A percentile compares a stretch with the other conserved stretches of the same genome.
Evolutionary conservation across 441 rosid genomes (phyloP).

Genomic region (Sinapis alba): DNA sequence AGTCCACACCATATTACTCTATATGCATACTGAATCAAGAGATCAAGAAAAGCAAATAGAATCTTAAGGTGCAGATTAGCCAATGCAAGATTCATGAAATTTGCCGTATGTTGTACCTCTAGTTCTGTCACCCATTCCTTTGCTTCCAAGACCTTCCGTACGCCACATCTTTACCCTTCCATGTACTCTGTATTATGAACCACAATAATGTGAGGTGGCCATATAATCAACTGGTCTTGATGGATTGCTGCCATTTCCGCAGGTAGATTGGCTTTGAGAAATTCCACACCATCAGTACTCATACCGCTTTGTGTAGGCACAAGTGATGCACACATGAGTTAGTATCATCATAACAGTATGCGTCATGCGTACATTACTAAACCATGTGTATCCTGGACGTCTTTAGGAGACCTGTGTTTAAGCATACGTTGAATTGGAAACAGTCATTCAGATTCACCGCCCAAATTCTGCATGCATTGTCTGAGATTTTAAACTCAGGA

Average conservation of each 20-base stretch:
- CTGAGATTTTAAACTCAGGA: conserved; percentile 42
- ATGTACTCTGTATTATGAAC: conserved; percentile 91
- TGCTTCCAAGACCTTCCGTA: conserved; percentile 98
- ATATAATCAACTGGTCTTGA: conserved; percentile 88
- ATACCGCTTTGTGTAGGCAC: conserved; percentile 96
- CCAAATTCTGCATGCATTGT: conserved; percentile 33
- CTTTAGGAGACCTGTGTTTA: conserved; percentile 92
- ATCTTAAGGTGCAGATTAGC: conserved; percentile 11
- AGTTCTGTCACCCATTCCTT: conserved; percentile 85
- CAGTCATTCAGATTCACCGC: conserved; percentile 54
- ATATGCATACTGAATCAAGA: no score
- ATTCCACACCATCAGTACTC: conserved; percentile 98
- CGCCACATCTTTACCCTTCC: conserved; percentile 96
- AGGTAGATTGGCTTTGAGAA: conserved; percentile 72
- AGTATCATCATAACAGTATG: conserved; percentile 83
- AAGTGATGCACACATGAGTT: conserved; percentile 86
- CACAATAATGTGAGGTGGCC: conserved; percentile 96
- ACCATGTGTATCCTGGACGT: conserved; percentile 86
- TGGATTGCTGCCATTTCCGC: conserved; percentile 79
- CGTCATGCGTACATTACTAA: conserved; percentile 92
- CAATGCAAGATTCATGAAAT: conserved; percentile 24
- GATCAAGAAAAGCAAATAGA: not conserved
- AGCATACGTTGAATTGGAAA: conserved; percentile 70
- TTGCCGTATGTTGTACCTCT: conserved; percentile 70
- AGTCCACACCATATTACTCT: no score